Evolutionary conservation across 2,329 filamentous ascomycete genomes (phyloP).

Genomic region (Escovopsis sp.): DNA sequence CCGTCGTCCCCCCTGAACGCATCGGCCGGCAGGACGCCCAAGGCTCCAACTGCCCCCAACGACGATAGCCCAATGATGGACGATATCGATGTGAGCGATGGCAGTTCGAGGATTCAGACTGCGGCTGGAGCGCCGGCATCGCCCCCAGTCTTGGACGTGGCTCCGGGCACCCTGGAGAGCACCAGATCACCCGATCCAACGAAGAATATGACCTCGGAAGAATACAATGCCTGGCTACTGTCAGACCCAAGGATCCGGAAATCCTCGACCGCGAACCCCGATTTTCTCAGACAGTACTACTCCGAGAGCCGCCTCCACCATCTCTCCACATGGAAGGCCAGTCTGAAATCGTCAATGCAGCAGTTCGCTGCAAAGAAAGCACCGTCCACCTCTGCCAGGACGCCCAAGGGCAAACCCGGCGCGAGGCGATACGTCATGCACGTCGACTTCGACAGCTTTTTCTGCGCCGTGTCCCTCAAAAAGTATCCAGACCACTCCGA

Average conservation of each 20-base stretch:
- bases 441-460: conserved; percentile 97
- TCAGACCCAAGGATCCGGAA: conserved; percentile 75
- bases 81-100: too few species aligned
- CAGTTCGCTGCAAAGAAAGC: conserved; percentile 57
- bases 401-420: conserved; percentile 39
- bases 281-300: conserved; percentile 90
- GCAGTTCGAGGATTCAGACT: neutral
- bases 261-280: conserved; percentile 80
- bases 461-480: conserved; percentile 79
- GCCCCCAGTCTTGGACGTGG: too few species aligned
- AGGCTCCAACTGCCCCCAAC: too few species aligned
- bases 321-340: conserved; percentile 90
- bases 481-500: conserved; percentile 58
- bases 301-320: conserved; percentile 91
- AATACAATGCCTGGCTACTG: conserved; percentile 77
- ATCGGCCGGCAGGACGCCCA: too few species aligned
- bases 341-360: conserved; percentile 80
- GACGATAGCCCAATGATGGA: too few species aligned
- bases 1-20: too few species aligned
- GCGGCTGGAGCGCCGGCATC: neutral
- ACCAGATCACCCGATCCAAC: conserved; percentile 7
- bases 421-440: conserved; percentile 75
- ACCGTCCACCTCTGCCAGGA: conserved; percentile 21
- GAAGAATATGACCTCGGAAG: conserved; percentile 72
- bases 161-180: neutral